Evolutionary conservation across 169 alveolate species (phyloP).

Genomic region (Plasmodium knowlesi): DNA sequence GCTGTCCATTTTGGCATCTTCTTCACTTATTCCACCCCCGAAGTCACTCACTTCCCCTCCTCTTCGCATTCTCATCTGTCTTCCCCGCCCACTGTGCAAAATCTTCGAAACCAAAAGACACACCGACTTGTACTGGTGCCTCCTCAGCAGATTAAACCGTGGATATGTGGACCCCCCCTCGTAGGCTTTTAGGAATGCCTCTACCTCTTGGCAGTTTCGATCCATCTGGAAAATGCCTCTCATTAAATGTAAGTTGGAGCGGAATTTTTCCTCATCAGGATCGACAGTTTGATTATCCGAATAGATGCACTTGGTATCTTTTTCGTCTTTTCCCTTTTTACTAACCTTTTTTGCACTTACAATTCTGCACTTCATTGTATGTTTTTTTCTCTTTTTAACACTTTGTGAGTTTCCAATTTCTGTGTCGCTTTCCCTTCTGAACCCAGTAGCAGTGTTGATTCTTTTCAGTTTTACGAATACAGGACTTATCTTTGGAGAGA

Average conservation of each 20-base stretch:
- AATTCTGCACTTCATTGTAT: slow-evolving; percentile 17
- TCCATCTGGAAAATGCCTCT: slow-evolving; percentile 19
- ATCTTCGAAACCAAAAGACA: slow-evolving; percentile 2
- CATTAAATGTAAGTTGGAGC: slow-evolving; percentile 2
- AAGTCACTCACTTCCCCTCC: neutral
- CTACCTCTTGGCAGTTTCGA: slow-evolving; percentile 19
- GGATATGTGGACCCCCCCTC: neutral
- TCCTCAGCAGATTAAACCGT: neutral
- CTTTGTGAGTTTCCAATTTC: neutral
- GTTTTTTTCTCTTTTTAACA: neutral
- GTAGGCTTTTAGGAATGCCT: slow-evolving; percentile 26
- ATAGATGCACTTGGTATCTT: neutral
- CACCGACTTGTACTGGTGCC: neutral
- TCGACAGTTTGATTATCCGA: neutral
- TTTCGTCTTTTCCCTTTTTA: neutral
- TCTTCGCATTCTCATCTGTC: too few relatives aligned
- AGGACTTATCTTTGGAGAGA: neutral
- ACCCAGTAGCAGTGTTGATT: neutral
- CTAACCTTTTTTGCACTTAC: neutral
- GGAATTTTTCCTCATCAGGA: neutral
- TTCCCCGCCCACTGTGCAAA: neutral
- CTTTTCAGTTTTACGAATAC: slow-evolving; percentile 1
- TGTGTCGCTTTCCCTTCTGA: neutral
- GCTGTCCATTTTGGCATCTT: neutral
- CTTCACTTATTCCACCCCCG: neutral